phyloP scores from a whole-genome alignment of 345 rosid genomes.

The Excoecaria cochinchinensis region DNA sequence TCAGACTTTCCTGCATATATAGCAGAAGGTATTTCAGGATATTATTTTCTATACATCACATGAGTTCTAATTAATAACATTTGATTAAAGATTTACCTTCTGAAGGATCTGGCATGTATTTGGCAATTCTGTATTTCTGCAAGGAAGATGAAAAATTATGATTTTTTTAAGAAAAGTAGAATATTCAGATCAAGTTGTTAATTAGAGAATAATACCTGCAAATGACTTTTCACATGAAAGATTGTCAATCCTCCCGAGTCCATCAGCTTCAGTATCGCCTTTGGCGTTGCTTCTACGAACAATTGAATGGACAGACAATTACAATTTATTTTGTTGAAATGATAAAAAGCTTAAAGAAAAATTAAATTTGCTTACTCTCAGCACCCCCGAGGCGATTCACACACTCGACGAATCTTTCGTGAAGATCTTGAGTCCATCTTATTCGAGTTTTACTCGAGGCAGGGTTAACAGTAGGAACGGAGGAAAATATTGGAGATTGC shows the following conservation, averaged over 20 bases:
- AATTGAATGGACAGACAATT: constrained; percentile 4
- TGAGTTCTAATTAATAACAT: not conserved
- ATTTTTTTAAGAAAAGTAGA: too few species aligned
- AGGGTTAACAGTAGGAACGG: constrained; percentile 18
- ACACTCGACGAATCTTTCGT: constrained; percentile 77
- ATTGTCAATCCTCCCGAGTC: constrained; percentile 82
- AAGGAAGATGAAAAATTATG: constrained; percentile 5
- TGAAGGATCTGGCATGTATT: constrained; percentile 63
- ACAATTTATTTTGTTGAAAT: not conserved
- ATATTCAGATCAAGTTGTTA: too few species aligned
- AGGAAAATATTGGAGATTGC: constrained; percentile 31
- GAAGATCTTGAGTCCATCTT: constrained; percentile 90
- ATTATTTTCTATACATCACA: not conserved
- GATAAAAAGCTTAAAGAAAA: not conserved
- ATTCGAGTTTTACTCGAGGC: constrained; percentile 56
- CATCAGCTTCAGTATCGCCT: constrained; percentile 89
- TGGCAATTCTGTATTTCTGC: constrained; percentile 89
- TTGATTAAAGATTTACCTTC: constrained; percentile 49
- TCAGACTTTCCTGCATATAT: constrained; percentile 55
- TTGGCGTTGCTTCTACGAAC: constrained; percentile 79
- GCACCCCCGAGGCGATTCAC: constrained; percentile 85
- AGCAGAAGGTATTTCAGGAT: not conserved
- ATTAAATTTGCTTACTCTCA: constrained; percentile 47
- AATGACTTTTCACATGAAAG: constrained; percentile 94
- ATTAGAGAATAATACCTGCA: constrained; percentile 54